Base-by-base conservation (phyloP, 2,329 filamentous ascomycete genomes). In the Colletotrichum coccodes region DNA sequence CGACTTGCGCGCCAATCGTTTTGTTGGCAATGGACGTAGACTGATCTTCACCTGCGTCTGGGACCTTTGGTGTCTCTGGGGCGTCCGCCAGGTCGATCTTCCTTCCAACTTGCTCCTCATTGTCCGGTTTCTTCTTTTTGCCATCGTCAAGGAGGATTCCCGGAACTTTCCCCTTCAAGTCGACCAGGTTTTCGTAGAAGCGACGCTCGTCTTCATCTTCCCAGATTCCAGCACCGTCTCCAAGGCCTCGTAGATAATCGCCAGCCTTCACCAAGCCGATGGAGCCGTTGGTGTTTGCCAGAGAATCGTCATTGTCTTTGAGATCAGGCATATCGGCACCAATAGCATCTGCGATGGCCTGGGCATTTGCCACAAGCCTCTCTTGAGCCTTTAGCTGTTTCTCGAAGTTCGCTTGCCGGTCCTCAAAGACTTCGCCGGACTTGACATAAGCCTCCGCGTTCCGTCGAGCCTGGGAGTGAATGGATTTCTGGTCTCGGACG, bases 391-490 rank as follows among this genome's bases (percentile, higher is more conserved):
- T 99, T 64, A 95, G 86, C 73, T 96, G 92, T 79, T 95, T 98
- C 78, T 99, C 97, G 73, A 97, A 97, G 76, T 95, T 98, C 61
- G 94, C 90, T 78, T 99, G 96, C 58, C 96, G 92, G 76, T 99
- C 96, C 78, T 99, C 96, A 72, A 99, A 98, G 6, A 99, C 95
- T 77, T 99, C 96, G 2, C 96, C 96, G 42, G 96, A 98, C 76
- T 98, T 98, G 75, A 99, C 95, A 75, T 99, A 99, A 6, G 95
- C 96, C 80, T 99, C 96, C 1, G 96, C 95, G 80, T 99, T 99
- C 73, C 95, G 94, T 71, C 94, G 93, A 61, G 93, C 94, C 81
- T 99, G 96, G 30, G 89, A 90, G 60, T 91, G 89, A 46, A 99
- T 91, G 46, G 92, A 91, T 79, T 97, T 96, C 78, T 99, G 96